Evolutionary conservation across 345 rosid genomes (phyloP).

Genomic region (Xanthoceras sorbifolium): DNA sequence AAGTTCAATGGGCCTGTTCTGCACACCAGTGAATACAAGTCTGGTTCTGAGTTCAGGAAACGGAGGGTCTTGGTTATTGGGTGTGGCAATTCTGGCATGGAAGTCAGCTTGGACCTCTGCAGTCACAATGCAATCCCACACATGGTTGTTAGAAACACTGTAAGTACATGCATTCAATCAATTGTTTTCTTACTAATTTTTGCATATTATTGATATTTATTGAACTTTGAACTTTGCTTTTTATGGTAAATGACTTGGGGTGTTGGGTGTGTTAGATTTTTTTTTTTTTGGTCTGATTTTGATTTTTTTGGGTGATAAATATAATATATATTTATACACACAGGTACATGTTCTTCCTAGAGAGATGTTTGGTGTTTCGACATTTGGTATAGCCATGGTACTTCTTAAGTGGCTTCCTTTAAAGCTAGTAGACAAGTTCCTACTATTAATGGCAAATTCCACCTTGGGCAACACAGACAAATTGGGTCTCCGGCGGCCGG

Average conservation of each 20-base stretch:
- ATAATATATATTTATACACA: no score
- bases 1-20: conserved; percentile 50
- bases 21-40: conserved; percentile 68
- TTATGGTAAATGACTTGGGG: neutral
- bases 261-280: neutral
- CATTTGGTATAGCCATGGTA: conserved; percentile 78
- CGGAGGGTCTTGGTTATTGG: conserved; percentile 71
- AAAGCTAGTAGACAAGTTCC: conserved; percentile 59
- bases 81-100: conserved; percentile 95
- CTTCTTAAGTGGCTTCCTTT: conserved; percentile 80
- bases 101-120: conserved; percentile 81
- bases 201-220: neutral
- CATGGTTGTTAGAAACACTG: conserved; percentile 69
- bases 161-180: conserved; percentile 23
- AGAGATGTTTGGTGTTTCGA: conserved; percentile 82
- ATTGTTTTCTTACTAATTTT: neutral
- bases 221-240: neutral
- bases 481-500: conserved; percentile 80
- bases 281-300: neutral
- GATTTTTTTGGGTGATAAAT: neutral
- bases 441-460: conserved; percentile 50
- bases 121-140: conserved; percentile 58
- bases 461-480: conserved; percentile 67
- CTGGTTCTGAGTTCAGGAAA: conserved; percentile 54
- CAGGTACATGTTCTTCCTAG: conserved; percentile 95